Evolutionary conservation across 352 stramenopile species (phyloP).

Genomic region (Paralagenidium karlingii): DNA sequence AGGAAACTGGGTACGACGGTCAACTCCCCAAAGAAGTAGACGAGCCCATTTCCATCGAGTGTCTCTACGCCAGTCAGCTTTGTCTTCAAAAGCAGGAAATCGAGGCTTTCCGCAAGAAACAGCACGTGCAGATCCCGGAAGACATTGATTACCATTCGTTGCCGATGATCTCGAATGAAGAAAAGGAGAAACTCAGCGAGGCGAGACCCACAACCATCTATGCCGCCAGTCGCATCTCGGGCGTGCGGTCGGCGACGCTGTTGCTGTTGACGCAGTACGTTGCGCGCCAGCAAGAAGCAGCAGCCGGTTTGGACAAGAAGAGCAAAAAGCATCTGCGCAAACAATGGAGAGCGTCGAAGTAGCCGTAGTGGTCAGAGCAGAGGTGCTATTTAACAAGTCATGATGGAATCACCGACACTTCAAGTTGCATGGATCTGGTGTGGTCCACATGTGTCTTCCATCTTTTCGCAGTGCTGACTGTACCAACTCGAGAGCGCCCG

Average conservation of each 20-base stretch:
- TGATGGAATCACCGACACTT: too few species aligned
- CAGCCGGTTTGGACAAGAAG: conserved; percentile 8
- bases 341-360: neutral
- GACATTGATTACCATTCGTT: conserved; percentile 89
- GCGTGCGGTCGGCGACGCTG: conserved; percentile 65
- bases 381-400: too few species aligned
- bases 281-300: conserved; percentile 21
- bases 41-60: conserved; percentile 69
- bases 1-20: conserved; percentile 34
- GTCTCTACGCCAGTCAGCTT: conserved; percentile 92
- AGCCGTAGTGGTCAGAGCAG: too few species aligned
- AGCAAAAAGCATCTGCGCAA: conserved; percentile 11
- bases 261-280: conserved; percentile 65
- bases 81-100: conserved; percentile 93
- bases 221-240: conserved; percentile 91
- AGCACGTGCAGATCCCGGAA: conserved; percentile 88
- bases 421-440: too few species aligned
- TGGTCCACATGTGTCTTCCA: too few species aligned
- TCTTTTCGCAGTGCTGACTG: too few species aligned
- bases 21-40: conserved; percentile 31
- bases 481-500: too few species aligned
- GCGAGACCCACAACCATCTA: conserved; percentile 88
- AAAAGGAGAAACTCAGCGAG: conserved; percentile 86
- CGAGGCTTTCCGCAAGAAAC: conserved; percentile 88
- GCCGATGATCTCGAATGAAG: conserved; percentile 94